phyloP scores from a whole-genome alignment of 768 basidiomycete species.

The Suillus alpinus region DNA sequence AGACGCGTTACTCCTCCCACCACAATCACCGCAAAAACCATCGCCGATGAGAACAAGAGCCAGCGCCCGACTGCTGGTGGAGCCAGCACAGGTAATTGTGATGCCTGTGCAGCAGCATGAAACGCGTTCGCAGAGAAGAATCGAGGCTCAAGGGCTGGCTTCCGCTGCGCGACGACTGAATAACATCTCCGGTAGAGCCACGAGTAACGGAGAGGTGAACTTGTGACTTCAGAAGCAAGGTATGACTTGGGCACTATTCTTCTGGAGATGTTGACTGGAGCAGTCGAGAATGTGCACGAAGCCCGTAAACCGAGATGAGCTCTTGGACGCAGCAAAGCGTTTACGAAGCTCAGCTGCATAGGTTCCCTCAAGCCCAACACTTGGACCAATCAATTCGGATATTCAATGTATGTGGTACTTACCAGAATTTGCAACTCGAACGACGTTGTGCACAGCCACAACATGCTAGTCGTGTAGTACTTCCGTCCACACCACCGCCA shows the following conservation, averaged over 20 bases:
- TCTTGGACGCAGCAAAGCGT: constrained; percentile 16
- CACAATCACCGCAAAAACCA: constrained; percentile 91
- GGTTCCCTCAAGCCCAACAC: not conserved
- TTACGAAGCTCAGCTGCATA: constrained; percentile 22
- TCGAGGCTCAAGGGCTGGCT: constrained; percentile 26
- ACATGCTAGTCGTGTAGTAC: not conserved
- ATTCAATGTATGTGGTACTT: not conserved
- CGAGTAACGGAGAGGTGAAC: constrained; percentile 6
- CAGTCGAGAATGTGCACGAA: not conserved
- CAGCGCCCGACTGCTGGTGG: constrained; percentile 74
- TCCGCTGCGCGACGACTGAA: constrained; percentile 2
- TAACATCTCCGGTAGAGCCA: constrained; percentile 7
- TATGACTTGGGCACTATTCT: not conserved
- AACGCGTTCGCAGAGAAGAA: constrained; percentile 38
- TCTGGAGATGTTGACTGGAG: not conserved
- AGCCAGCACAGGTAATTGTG: constrained; percentile 55
- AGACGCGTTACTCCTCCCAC: constrained; percentile 95
- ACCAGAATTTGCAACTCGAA: not conserved
- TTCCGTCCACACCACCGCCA: constrained; percentile 17
- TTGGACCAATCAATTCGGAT: not conserved
- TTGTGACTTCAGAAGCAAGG: not conserved
- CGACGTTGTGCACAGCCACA: not conserved
- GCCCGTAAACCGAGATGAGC: constrained; percentile 7
- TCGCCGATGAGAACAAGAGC: constrained; percentile 79
- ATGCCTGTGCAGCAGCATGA: constrained; percentile 12